These are phyloP conservation scores for Ceratobasidium sp. DNA, from an alignment of 1,284 basidiomycete species.

Conservation along the genomic window DNA sequence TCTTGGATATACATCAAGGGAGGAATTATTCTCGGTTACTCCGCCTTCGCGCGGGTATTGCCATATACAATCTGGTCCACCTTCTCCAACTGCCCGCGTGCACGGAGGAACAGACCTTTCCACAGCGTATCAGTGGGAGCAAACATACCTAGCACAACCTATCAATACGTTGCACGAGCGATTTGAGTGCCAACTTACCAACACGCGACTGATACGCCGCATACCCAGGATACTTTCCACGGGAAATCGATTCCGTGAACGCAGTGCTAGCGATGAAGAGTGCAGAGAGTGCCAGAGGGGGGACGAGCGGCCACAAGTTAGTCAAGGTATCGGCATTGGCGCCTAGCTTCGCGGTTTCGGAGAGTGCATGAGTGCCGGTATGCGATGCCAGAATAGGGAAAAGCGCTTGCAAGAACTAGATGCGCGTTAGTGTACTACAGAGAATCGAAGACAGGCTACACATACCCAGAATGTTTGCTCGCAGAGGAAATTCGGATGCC, in stretches of 20 bases:
- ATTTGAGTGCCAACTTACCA: constrained; percentile 62
- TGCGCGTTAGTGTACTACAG: constrained; percentile 41
- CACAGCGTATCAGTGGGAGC: constrained; percentile 44
- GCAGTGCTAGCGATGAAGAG: constrained; percentile 77
- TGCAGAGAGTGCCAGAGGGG: constrained; percentile 63
- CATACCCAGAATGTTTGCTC: constrained; percentile 84
- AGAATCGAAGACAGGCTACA: constrained; percentile 12
- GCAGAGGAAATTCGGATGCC: constrained; percentile 92
- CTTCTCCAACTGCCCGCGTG: constrained; percentile 49
- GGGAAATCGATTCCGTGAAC: constrained; percentile 82
- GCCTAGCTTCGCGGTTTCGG: constrained; percentile 14
- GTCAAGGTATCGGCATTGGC: constrained; percentile 44
- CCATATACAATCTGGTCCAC: constrained; percentile 57
- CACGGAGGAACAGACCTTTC: constrained; percentile 51
- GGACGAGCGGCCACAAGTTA: constrained; percentile 56
- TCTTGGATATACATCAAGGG: no score
- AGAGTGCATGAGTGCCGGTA: no score
- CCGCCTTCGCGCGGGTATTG: background rate
- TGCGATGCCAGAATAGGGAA: constrained; percentile 68
- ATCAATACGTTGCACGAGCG: constrained; percentile 35
- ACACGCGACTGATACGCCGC: constrained; percentile 76
- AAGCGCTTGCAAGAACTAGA: constrained; percentile 68
- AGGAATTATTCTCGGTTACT: no score
- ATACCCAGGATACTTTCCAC: constrained; percentile 80
- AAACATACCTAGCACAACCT: constrained; percentile 34